Evolutionary conservation across 1,139 yeast species (phyloP), one percentile per base, ranked within the genome.

Genomic region (Protomyces inundatus): DNA sequence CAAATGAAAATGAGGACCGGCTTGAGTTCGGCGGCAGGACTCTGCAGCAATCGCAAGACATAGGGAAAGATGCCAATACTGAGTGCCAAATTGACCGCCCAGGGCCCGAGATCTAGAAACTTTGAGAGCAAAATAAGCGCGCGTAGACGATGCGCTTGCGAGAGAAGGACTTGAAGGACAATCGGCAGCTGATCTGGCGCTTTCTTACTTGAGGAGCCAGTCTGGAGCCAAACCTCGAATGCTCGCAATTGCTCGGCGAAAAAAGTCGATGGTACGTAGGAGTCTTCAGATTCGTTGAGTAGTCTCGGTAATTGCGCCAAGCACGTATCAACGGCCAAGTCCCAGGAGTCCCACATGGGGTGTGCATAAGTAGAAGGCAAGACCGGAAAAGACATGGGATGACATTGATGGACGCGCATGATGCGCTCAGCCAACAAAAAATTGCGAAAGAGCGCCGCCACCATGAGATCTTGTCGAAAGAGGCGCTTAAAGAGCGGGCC

Each of bases 301-400:
- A 76, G 70, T 34, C 72, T 70, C 2, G 79, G 77, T 32, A 79
- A 68, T 67, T 79, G 81, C 6, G 90, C 84, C 64, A 95, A 78
- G 1, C 95, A 95, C 72, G 93, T 97, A 74, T 93, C 98, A 57
- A 93, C 87, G 0, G 98, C 98, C 71, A 93, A 79, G 73, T 95
- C 98, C 98, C 98, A 93, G 0, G 97, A 87, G 68, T 90, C 95
- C 99, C 99, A 93, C 90, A 93, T 87, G 10, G 96, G 85, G 73
- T 95, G 98, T 68, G 83, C 82, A 61, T 89, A 84, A 9, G 84
- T 79, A 65, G 90, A 91, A 0, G 98, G 98, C 51, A 93, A 78
- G 10, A 89, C 90, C 0, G 99, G 99, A 68, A 90, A 95, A 42
- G 97, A 89, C 3, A 91, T 84, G 1, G 98, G 98, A 73, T 90